Evolutionary conservation across 768 basidiomycete genomes (phyloP).

Genomic region (Mycena kentingensis): DNA sequence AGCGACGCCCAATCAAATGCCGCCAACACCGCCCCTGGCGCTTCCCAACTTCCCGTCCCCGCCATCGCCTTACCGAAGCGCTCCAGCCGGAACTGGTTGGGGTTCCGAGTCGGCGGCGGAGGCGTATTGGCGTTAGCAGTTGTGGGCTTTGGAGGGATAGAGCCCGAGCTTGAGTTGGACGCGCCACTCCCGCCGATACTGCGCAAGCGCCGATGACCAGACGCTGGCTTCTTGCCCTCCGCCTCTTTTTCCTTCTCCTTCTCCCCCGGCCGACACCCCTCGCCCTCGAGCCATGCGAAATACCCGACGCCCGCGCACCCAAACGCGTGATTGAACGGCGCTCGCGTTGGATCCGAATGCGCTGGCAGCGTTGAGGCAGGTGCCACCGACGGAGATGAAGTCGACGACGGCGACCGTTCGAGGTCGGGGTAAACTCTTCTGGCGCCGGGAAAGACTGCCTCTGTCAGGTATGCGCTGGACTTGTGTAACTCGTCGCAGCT

Average conservation of each 20-base stretch:
- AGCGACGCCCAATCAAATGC: slow-evolving; percentile 56
- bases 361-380: slow-evolving; percentile 34
- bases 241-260: slow-evolving; percentile 15
- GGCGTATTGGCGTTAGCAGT: not conserved
- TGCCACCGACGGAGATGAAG: slow-evolving; percentile 13
- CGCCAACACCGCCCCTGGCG: slow-evolving; percentile 56
- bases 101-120: slow-evolving; percentile 7
- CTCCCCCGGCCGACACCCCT: slow-evolving; percentile 25
- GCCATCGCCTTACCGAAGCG: slow-evolving; percentile 79
- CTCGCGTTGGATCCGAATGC: slow-evolving; percentile 48
- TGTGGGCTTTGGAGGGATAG: not conserved
- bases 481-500: slow-evolving; percentile 81
- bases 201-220: not conserved
- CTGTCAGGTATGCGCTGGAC: slow-evolving; percentile 73
- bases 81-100: slow-evolving; percentile 56
- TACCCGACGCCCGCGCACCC: slow-evolving; percentile 47
- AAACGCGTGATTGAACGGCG: slow-evolving; percentile 78
- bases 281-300: slow-evolving; percentile 77
- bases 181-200: not conserved
- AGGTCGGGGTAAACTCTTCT: slow-evolving; percentile 6
- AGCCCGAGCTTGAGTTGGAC: not conserved
- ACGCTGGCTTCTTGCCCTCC: not conserved
- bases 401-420: not conserved
- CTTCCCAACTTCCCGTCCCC: slow-evolving; percentile 72
- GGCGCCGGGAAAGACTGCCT: slow-evolving; percentile 50